phyloP scores from a whole-genome alignment of 2,329 filamentous ascomycete genomes.

The Botrytis tulipae region DNA sequence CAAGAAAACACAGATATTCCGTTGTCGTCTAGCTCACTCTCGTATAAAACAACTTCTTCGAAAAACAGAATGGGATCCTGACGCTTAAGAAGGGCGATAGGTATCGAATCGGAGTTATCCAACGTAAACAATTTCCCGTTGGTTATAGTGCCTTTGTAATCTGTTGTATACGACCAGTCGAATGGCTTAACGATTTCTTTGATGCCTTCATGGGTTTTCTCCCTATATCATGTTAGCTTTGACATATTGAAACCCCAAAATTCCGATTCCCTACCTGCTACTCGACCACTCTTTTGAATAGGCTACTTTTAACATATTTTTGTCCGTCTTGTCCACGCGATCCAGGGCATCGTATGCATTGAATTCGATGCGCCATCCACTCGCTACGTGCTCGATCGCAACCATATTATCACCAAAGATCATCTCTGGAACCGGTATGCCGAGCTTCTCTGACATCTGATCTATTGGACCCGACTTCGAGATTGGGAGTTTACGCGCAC shows the following conservation, averaged over 20 bases:
- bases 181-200: constrained; percentile 93
- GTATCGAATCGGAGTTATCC: constrained; percentile 54
- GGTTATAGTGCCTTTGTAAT: constrained; percentile 71
- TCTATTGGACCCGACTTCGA: constrained; percentile 90
- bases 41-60: constrained; percentile 93
- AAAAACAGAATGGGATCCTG: constrained; percentile 96
- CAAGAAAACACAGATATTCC: constrained; percentile 87
- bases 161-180: constrained; percentile 96
- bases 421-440: constrained; percentile 94
- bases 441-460: constrained; percentile 71
- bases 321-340: constrained; percentile 88
- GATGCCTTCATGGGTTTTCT: constrained; percentile 79
- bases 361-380: constrained; percentile 79
- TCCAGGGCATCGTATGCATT: constrained; percentile 85
- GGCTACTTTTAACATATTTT: constrained; percentile 87
- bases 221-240: constrained; percentile 49
- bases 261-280: constrained; percentile 35
- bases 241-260: background rate
- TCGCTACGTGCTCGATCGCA: constrained; percentile 67
- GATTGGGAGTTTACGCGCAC: constrained; percentile 88
- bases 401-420: constrained; percentile 97
- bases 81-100: constrained; percentile 79
- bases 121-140: constrained; percentile 34
- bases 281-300: constrained; percentile 83
- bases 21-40: constrained; percentile 97